Evolutionary conservation across 257 asterid genomes (phyloP), one percentile per base, ranked within the genome.

Genomic region (Solanum infundibuliforme): DNA sequence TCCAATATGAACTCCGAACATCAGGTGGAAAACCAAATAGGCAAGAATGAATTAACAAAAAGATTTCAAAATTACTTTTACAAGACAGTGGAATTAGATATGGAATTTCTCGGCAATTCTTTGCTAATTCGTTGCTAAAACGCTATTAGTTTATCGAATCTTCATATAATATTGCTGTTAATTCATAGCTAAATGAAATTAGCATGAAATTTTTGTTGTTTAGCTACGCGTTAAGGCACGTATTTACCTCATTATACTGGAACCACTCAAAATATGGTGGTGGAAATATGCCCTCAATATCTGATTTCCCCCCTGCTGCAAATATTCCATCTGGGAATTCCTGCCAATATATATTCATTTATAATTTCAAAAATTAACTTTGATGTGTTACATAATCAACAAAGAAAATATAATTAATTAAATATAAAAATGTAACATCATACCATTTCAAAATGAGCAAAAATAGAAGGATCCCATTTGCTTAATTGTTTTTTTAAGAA

Each of bases 261-360:
- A 94, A 94, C 97, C 97, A 94, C 91, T 94, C 97, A 71, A 90
- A 94, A 83, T 94, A 94, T 18, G 95, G 97, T 7, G 95, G 93
- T 38, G 97, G 97, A 68, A 93, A 94, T 65, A 92, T 90, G 84
- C 94, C 95, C 90, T 94, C 97, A 52, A 94, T 92, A 16, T 93
- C 95, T 3, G 97, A 94, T 91, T 91, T 91, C 21, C 97, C 97
- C 16, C 94, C 92, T 5, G 97, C 95, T 31, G 93, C 94, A 84
- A 62, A 87, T 34, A 88, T 90, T 58, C 95, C 95, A 84, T 94
- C 91, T 20, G 95, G 95, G 25, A 92, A 94, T 46, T 91, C 95
- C 95, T 94, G 90, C 90, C 88, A 6, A 38, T 35, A 35, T 2
- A 58, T 35, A 73, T 20, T 73, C 81, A 73, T 25, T 65, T 65